phyloP scores from a whole-genome alignment of 116 monocot genomes.

The Zostera marina region DNA sequence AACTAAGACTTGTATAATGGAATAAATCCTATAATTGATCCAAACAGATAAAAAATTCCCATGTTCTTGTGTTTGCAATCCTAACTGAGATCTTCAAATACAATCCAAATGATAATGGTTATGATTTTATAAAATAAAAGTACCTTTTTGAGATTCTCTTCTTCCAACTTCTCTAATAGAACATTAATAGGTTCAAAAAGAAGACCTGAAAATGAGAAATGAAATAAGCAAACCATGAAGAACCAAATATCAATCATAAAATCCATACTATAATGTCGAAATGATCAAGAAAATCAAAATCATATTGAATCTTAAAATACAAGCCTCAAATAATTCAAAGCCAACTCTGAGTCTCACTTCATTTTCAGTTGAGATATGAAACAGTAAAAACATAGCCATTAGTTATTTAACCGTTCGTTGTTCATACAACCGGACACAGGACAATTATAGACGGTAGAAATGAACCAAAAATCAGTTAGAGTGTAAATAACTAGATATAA shows the following conservation, averaged over 20 bases:
- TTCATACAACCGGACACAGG: too few relatives aligned
- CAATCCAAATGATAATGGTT: background rate
- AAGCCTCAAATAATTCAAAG: too few relatives aligned
- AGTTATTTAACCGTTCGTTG: too few relatives aligned
- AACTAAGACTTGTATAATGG: too few relatives aligned
- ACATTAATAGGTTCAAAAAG: slow-evolving; percentile 36
- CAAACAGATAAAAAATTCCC: too few relatives aligned
- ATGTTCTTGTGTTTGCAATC: too few relatives aligned
- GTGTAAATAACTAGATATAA: background rate
- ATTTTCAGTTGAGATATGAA: too few relatives aligned
- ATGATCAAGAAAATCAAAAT: background rate
- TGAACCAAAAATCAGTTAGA: background rate
- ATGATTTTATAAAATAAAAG: background rate
- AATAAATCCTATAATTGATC: too few relatives aligned
- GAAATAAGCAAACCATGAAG: background rate
- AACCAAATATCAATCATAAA: background rate
- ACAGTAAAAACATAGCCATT: too few relatives aligned
- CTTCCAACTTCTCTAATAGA: slow-evolving; percentile 29
- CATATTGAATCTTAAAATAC: too few relatives aligned
- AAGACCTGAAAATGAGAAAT: slow-evolving; percentile 27
- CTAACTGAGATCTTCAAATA: too few relatives aligned
- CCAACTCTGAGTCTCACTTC: too few relatives aligned
- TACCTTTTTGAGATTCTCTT: slow-evolving; percentile 43
- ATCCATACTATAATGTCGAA: background rate
- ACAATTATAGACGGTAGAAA: background rate